Conservation (phyloP, 2,329 filamentous ascomycete species). For the Aspergillus sp. region DNA sequence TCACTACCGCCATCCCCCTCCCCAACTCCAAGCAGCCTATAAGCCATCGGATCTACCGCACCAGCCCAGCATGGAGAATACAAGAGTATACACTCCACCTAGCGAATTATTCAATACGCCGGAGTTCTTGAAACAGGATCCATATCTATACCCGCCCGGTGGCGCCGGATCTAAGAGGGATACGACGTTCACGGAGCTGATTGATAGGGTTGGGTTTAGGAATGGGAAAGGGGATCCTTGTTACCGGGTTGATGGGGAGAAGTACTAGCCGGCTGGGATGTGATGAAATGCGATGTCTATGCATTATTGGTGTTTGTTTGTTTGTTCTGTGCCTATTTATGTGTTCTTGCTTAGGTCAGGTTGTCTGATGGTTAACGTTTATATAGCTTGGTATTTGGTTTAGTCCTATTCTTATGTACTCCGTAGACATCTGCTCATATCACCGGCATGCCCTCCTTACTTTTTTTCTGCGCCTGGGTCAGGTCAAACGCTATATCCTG, state of each 20-base stretch:
- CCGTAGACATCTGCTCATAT: no score
- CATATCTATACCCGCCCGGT: conserved; percentile 12
- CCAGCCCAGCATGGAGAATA: conserved; percentile 36
- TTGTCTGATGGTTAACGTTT: no score
- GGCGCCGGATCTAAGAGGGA: conserved; percentile 16
- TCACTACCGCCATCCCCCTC: conserved; percentile 6
- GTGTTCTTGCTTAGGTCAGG: no score
- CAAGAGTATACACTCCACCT: conserved; percentile 40
- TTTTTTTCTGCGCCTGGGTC: no score
- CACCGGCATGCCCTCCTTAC: no score
- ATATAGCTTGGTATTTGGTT: no score
- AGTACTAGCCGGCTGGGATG: not conserved
- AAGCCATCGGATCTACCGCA: conserved; percentile 4
- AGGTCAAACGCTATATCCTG: no score
- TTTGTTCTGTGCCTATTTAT: not conserved
- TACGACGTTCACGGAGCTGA: conserved; percentile 32
- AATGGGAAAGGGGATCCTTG: conserved; percentile 19
- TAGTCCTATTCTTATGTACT: no score
- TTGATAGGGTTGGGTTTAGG: conserved; percentile 30
- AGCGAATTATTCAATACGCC: conserved; percentile 20
- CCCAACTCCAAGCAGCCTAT: no score
- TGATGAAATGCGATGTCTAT: not conserved
- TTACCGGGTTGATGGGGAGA: conserved; percentile 15
- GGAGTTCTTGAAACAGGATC: conserved; percentile 19
- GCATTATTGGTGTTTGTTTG: not conserved